Evolutionary conservation across 2,329 filamentous ascomycete genomes (phyloP).

Genomic region (Cercospora nicotianae): DNA sequence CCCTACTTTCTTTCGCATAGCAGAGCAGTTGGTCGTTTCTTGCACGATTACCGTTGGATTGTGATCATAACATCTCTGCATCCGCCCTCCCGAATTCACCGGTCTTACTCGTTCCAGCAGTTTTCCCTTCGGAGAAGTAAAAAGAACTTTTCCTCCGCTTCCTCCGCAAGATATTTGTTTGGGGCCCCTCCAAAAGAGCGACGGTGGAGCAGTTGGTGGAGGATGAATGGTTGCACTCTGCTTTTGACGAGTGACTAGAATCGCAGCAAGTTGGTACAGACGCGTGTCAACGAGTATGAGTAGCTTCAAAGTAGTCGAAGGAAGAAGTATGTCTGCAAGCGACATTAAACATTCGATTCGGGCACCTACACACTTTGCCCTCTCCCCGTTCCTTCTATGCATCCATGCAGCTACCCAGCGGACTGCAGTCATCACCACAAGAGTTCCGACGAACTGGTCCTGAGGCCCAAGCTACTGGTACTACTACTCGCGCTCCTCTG

Average conservation of each 20-base stretch:
- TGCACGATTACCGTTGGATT: too few species aligned
- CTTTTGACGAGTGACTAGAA: not conserved
- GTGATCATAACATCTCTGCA: too few species aligned
- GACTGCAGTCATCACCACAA: not conserved
- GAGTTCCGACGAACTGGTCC: not conserved
- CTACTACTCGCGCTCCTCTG: conserved; percentile 8
- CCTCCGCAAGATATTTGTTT: too few species aligned
- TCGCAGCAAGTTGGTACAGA: not conserved
- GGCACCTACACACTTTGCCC: not conserved
- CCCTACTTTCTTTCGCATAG: too few species aligned
- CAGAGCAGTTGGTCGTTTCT: too few species aligned
- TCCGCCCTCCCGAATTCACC: too few species aligned
- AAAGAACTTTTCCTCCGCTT: too few species aligned
- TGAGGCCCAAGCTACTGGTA: conserved; percentile 10
- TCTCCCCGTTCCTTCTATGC: not conserved
- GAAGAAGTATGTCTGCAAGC: not conserved
- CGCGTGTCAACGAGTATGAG: not conserved
- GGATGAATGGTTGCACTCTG: conserved; percentile 32
- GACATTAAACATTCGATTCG: not conserved
- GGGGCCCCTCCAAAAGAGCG: too few species aligned
- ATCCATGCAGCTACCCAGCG: not conserved
- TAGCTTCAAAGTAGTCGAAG: not conserved
- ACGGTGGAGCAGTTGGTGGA: too few species aligned
- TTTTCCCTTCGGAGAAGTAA: too few species aligned
- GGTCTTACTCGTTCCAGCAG: too few species aligned